Percentiles rank a stretch among this genome's conserved stretches.
Evolutionary conservation across 495 filamentous ascomycete genomes (phyloP).

Genomic region (Penicillium cosmopolitanum): DNA sequence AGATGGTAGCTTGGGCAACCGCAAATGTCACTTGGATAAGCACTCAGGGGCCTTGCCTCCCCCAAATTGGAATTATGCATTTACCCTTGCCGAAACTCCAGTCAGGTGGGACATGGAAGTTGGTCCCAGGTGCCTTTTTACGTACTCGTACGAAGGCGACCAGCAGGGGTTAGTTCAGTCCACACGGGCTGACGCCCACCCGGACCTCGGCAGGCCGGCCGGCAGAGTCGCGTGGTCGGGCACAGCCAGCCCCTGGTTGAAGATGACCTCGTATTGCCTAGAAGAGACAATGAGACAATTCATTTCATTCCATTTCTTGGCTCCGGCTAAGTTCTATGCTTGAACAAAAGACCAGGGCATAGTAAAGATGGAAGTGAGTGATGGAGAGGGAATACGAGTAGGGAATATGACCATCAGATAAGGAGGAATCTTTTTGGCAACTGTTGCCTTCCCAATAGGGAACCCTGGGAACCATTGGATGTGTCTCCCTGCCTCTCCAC

Average conservation of each 20-base stretch:
- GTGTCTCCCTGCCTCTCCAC: neutral
- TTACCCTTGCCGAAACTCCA: neutral
- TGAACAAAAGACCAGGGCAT: neutral
- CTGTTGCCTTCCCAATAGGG: neutral
- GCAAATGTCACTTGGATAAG: neutral
- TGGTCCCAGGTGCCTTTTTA: neutral
- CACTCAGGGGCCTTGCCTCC: neutral
- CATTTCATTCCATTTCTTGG: too few species aligned
- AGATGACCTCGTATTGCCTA: neutral
- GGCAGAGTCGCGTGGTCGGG: conserved; percentile 24
- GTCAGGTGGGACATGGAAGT: conserved; percentile 3
- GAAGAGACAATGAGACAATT: neutral
- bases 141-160: conserved; percentile 8
- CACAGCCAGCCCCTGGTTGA: conserved; percentile 10
- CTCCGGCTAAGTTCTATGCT: neutral
- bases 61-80: neutral
- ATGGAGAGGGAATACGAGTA: too few species aligned
- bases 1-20: too few species aligned
- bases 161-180: conserved; percentile 21
- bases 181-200: conserved; percentile 18
- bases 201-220: conserved; percentile 28
- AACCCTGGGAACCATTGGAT: neutral
- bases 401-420: neutral
- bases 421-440: neutral
- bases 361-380: neutral